Percentiles rank a stretch among this genome's conserved stretches.
phyloP scores from a whole-genome alignment of 495 filamentous ascomycete genomes.

The Aspergillus avenaceus region DNA sequence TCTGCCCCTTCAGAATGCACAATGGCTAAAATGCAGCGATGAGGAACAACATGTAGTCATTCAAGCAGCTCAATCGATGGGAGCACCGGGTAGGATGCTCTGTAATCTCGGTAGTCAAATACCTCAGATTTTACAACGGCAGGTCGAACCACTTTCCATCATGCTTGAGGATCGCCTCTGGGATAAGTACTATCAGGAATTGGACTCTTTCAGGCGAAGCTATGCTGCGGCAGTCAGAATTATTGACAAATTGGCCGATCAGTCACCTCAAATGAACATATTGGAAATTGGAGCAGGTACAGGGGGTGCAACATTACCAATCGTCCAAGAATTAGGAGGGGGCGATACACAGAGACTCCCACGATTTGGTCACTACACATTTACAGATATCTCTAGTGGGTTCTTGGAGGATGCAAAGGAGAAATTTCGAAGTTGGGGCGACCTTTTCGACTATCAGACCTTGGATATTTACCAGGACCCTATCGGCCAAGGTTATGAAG shows the following conservation, averaged over 20 bases:
- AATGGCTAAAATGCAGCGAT: background rate
- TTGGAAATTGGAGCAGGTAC: slow-evolving; percentile 6
- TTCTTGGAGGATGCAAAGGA: slow-evolving; percentile 1
- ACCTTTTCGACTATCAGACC: background rate
- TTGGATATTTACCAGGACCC: slow-evolving; percentile 23
- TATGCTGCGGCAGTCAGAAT: slow-evolving; percentile 12
- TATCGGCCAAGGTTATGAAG: slow-evolving; percentile 8
- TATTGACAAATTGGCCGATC: background rate
- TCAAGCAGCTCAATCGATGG: slow-evolving; percentile 12
- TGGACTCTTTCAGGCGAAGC: slow-evolving; percentile 20
- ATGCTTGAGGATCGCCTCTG: slow-evolving; percentile 36
- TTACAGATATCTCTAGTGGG: slow-evolving; percentile 6
- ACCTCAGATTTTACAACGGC: slow-evolving; percentile 34
- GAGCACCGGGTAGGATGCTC: slow-evolving; percentile 13
- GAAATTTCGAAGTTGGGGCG: background rate
- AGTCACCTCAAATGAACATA: background rate
- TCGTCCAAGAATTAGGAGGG: background rate
- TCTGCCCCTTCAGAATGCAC: background rate
- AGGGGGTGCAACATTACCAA: background rate
- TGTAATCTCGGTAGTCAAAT: slow-evolving; percentile 22
- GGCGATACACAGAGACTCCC: slow-evolving; percentile 13
- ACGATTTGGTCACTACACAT: slow-evolving; percentile 19
- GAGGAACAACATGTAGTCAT: slow-evolving; percentile 1
- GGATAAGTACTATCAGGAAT: slow-evolving; percentile 23
- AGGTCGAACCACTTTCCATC: slow-evolving; percentile 37